Evolutionary conservation across 2,329 filamentous ascomycete genomes (phyloP), one percentile per base, ranked within the genome.

Genomic region (Hymenotorrendiella dingleyae): DNA sequence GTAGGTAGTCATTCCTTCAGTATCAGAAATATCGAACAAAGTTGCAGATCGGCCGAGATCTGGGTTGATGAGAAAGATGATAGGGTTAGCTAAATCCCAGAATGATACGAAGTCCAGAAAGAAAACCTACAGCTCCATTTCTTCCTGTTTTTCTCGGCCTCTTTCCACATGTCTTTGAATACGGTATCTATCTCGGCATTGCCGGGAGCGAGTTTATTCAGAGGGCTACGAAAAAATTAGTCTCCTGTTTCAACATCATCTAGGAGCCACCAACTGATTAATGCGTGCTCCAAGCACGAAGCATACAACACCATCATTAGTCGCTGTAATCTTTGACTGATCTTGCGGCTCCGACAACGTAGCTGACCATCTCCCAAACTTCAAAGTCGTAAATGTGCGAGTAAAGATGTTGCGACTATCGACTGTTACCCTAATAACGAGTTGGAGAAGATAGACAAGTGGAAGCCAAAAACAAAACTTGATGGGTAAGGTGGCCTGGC

Each of bases 91-190:
- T 33, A 19, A 10, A 2, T 23, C n/a, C 19, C 12, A 20, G 19
- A 30, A 29, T 3, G n/a, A 4, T 12, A 21, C 3, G n/a, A 12
- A 19, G 6, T 7, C 7, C 14, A 3, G 20, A 40, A 24, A 17
- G 2, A 14, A 23, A 22, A 42, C 30, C 27, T 20, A 42, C 39
- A 42, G 6, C 39, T 26, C 39, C 39, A 42, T 34, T 28, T 35
- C 19, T 27, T 26, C 3, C 30, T 17, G 22, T 42, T 42, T 9
- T 34, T 27, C 12, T 42, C 39, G n/a, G 39, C 39, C 26, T 42
- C 39, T 17, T 26, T 34, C 39, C 39, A 42, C 39, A 28, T 28
- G 17, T 35, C 39, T 14, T 42, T 42, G 19, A 42, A 42, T 4
- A 35, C 39, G 34, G 26, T 35, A 29, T 42, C 39, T 4, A 42